These are phyloP conservation scores for Arthrobotrys iridis DNA, from an alignment of 2,329 filamentous ascomycete genomes.

Conservation along the genomic window DNA sequence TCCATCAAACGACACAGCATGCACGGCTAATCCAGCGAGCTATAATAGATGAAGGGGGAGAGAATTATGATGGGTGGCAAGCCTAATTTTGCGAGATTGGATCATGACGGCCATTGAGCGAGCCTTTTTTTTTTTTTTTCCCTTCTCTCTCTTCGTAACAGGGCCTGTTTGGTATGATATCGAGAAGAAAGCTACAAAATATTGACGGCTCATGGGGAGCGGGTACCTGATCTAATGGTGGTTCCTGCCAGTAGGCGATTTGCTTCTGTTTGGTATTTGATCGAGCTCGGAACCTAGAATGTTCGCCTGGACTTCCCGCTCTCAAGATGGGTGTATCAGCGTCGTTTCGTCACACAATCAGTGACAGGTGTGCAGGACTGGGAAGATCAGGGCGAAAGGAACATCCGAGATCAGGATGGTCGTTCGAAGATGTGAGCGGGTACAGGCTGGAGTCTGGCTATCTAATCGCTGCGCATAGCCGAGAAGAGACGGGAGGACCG, in stretches of 20 bases:
- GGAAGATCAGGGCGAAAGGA: constrained; percentile 17
- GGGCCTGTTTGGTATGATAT: constrained; percentile 20
- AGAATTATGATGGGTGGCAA: constrained; percentile 15
- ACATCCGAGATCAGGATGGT: not conserved
- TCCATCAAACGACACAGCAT: constrained; percentile 31
- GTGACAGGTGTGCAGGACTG: constrained; percentile 6
- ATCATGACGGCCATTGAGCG: constrained; percentile 5
- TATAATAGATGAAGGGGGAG: constrained; percentile 26
- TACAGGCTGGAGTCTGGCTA: not conserved
- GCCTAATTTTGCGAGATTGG: constrained; percentile 45
- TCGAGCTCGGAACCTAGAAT: constrained; percentile 20
- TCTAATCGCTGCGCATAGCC: constrained; percentile 44
- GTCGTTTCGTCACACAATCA: constrained; percentile 42
- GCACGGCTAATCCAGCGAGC: constrained; percentile 1
- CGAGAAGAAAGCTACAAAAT: constrained; percentile 10
- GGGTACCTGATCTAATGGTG: constrained; percentile 45
- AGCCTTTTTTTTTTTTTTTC: constrained; percentile 12
- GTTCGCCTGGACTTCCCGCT: constrained; percentile 26
- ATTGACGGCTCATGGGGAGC: constrained; percentile 32
- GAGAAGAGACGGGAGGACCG: constrained; percentile 21
- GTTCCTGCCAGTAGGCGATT: constrained; percentile 17
- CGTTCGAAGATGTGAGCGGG: not conserved
- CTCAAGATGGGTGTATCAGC: constrained; percentile 39
- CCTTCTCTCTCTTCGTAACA: too few relatives aligned
- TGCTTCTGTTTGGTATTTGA: constrained; percentile 17